Percentiles rank a stretch among this genome's conserved stretches.
Conservation (phyloP, 139 green algal species). For the Eudorina sp. region DNA sequence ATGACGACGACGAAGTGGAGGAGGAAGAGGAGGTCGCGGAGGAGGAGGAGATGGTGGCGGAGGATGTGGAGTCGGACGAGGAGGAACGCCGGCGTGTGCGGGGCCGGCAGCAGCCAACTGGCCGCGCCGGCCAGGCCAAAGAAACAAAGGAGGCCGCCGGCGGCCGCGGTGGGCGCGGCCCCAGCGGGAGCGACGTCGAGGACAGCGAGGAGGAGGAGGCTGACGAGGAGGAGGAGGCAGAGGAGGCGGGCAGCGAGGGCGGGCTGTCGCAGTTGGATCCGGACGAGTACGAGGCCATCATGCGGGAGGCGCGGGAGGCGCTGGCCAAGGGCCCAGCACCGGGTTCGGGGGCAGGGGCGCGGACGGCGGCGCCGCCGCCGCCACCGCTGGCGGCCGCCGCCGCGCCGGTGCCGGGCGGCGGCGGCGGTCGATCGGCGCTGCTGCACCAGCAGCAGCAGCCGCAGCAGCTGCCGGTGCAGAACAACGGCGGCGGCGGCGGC, state of each 20-base stretch:
- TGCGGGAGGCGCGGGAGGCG: conserved; percentile 39
- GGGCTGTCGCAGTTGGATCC: conserved; percentile 27
- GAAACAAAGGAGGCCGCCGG: background rate
- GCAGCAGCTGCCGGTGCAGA: background rate
- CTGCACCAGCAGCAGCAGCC: no score
- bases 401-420: background rate
- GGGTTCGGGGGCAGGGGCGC: background rate
- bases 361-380: background rate
- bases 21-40: background rate
- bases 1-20: background rate
- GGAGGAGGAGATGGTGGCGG: background rate
- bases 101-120: no score
- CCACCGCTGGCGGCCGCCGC: background rate
- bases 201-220: background rate
- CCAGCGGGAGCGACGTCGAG: background rate
- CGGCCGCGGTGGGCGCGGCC: background rate
- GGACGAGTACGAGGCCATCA: conserved; percentile 36
- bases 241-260: background rate
- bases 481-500: background rate
- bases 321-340: background rate
- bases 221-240: no score
- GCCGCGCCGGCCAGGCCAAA: background rate
- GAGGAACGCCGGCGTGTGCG: background rate
- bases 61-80: background rate
- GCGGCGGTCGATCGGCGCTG: conserved; percentile 25